phyloP scores from a whole-genome alignment of 495 filamentous ascomycete species.

The Neurospora sp. region DNA sequence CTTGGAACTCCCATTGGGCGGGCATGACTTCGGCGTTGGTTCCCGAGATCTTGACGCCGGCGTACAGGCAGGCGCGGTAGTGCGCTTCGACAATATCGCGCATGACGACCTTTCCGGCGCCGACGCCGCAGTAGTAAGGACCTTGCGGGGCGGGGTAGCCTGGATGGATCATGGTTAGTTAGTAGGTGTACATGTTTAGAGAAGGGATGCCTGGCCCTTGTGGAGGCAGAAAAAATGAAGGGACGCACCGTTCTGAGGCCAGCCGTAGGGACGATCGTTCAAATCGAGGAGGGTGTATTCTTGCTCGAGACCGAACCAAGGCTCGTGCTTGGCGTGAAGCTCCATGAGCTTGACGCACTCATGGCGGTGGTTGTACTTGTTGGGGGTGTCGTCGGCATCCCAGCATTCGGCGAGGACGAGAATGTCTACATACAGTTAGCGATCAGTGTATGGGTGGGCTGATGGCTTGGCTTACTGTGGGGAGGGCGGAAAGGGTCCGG shows the following conservation, averaged over 20 bases:
- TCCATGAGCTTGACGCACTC: constrained; percentile 57
- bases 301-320: constrained; percentile 95
- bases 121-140: constrained; percentile 95
- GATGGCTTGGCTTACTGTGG: not conserved
- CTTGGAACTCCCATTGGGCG: constrained; percentile 94
- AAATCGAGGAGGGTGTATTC: constrained; percentile 57
- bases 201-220: no score
- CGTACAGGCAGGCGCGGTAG: constrained; percentile 88
- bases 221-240: no score
- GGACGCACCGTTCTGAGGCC: constrained; percentile 44
- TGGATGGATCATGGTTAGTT: constrained; percentile 24
- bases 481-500: constrained; percentile 78
- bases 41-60: constrained; percentile 81
- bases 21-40: constrained; percentile 89
- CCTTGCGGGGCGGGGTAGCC: constrained; percentile 86
- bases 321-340: constrained; percentile 64
- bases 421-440: constrained; percentile 26
- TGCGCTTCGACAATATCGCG: constrained; percentile 93
- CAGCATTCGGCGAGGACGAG: constrained; percentile 85
- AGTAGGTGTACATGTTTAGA: no score
- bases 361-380: constrained; percentile 89
- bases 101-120: constrained; percentile 88
- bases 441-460: constrained; percentile 26
- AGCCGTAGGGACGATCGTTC: constrained; percentile 77
- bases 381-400: constrained; percentile 85